Evolutionary conservation across 129 eudicot species (phyloP).

Genomic region (Tagetes erecta): DNA sequence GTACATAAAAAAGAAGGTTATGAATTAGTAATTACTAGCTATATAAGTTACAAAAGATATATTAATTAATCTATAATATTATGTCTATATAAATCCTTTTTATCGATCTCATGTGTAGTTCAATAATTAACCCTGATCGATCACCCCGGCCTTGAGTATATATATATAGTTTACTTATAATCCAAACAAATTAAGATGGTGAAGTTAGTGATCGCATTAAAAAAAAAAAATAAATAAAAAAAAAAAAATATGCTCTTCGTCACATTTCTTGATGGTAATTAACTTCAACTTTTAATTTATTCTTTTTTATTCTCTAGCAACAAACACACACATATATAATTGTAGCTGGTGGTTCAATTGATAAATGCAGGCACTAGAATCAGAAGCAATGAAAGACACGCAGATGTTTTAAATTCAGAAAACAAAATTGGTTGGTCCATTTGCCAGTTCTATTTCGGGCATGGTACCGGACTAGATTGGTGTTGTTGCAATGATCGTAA

Average conservation of each 20-base stretch:
- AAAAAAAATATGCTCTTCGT: neutral
- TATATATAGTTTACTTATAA: neutral
- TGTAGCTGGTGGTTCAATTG: neutral
- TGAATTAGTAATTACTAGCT: too few relatives aligned
- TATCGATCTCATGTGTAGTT: too few relatives aligned
- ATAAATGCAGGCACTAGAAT: constrained; percentile 19
- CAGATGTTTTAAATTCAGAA: neutral
- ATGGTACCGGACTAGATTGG: neutral
- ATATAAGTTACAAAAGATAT: too few relatives aligned
- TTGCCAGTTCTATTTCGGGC: neutral
- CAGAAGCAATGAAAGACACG: neutral
- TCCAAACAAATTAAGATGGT: neutral
- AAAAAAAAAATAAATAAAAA: too few relatives aligned
- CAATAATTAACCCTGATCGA: too few relatives aligned
- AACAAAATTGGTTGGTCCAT: neutral
- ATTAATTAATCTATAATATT: too few relatives aligned
- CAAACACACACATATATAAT: neutral
- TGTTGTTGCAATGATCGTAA: constrained; percentile 8
- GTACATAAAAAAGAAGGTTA: too few relatives aligned
- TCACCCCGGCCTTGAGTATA: too few relatives aligned
- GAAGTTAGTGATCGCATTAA: neutral
- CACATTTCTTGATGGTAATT: constrained; percentile 10
- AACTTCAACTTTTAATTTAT: neutral
- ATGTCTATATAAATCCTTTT: too few relatives aligned
- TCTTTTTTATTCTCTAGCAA: neutral